phyloP scores from a whole-genome alignment of 306 rosid species.

The Carpinus fangiana region DNA sequence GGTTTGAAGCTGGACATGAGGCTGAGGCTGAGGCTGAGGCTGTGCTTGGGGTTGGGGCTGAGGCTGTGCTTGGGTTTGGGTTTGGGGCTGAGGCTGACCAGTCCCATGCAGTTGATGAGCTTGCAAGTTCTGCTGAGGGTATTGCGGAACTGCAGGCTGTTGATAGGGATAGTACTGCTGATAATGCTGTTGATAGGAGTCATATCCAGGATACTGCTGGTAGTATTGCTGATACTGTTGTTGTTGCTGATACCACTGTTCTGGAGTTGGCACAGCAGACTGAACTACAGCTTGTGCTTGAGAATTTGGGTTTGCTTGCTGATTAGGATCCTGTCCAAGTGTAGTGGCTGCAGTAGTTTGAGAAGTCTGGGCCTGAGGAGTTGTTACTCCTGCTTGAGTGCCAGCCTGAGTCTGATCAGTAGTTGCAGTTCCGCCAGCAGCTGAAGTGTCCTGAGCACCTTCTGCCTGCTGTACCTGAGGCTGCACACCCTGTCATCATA shows the following conservation, averaged over 20 bases:
- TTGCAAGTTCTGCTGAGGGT: slow-evolving; percentile 55
- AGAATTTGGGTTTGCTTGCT: slow-evolving; percentile 51
- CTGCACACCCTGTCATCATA: slow-evolving; percentile 71
- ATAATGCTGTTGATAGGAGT: slow-evolving; percentile 87
- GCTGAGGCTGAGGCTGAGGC: slow-evolving; percentile 35
- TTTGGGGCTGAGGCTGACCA: slow-evolving; percentile 25
- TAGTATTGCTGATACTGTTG: slow-evolving; percentile 89
- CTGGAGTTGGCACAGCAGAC: slow-evolving; percentile 57
- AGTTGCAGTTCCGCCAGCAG: slow-evolving; percentile 44
- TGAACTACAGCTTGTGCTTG: slow-evolving; percentile 62
- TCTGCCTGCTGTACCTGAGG: slow-evolving; percentile 65
- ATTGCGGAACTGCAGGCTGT: slow-evolving; percentile 58
- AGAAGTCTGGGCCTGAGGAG: slow-evolving; percentile 58
- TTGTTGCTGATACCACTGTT: slow-evolving; percentile 90
- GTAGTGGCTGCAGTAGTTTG: slow-evolving; percentile 51
- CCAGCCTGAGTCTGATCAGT: slow-evolving; percentile 54
- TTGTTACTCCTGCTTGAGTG: slow-evolving; percentile 37
- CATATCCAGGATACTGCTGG: slow-evolving; percentile 92
- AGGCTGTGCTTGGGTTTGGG: slow-evolving; percentile 35
- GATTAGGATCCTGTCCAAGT: slow-evolving; percentile 61
- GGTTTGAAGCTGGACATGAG: slow-evolving; percentile 43
- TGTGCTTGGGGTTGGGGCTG: slow-evolving; percentile 48
- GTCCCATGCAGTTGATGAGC: slow-evolving; percentile 34
- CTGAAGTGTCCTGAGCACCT: slow-evolving; percentile 48
- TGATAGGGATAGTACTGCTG: slow-evolving; percentile 86